Conservation (phyloP, 2,329 filamentous ascomycete genomes). For the Emergomyces africanus region DNA sequence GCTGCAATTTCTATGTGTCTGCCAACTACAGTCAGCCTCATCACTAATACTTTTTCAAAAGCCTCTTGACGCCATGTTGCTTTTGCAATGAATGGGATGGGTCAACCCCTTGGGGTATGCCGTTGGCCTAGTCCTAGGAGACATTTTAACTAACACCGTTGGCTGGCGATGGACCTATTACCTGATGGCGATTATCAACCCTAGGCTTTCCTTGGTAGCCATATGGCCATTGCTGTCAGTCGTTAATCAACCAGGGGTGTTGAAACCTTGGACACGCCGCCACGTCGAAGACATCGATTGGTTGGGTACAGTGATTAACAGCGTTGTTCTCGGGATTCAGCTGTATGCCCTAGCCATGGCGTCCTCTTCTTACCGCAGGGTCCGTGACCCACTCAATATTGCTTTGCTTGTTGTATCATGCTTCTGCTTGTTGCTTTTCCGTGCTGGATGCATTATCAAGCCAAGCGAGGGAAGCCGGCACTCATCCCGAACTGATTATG, state of each 20-base stretch:
- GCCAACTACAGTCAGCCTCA: slow-evolving; percentile 33
- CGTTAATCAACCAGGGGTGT: slow-evolving; percentile 10
- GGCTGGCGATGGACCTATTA: slow-evolving; percentile 26
- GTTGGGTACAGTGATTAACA: slow-evolving; percentile 34
- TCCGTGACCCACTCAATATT: slow-evolving; percentile 14
- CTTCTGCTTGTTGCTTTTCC: slow-evolving; percentile 13
- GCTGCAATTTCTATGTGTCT: slow-evolving; percentile 32
- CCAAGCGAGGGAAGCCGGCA: slow-evolving; percentile 13
- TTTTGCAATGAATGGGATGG: slow-evolving; percentile 34
- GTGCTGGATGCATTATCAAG: slow-evolving; percentile 17
- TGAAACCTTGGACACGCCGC: slow-evolving; percentile 18
- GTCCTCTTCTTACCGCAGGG: slow-evolving; percentile 7
- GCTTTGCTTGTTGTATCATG: slow-evolving; percentile 18
- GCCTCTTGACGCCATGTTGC: slow-evolving; percentile 34
- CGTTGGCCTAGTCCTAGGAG: slow-evolving; percentile 34
- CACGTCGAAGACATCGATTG: slow-evolving; percentile 35
- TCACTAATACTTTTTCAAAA: slow-evolving; percentile 30
- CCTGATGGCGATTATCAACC: slow-evolving; percentile 31
- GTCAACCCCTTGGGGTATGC: slow-evolving; percentile 35
- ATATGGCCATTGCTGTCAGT: slow-evolving; percentile 26
- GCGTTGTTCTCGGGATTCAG: slow-evolving; percentile 33
- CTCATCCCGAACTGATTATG: slow-evolving; percentile 14
- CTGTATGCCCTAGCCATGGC: slow-evolving; percentile 31
- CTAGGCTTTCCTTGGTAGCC: slow-evolving; percentile 23
- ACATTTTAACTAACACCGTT: slow-evolving; percentile 32